Evolutionary conservation across 306 rosid genomes (phyloP), one percentile per base, ranked within the genome.

Genomic region (Cyamopsis tetragonoloba): DNA sequence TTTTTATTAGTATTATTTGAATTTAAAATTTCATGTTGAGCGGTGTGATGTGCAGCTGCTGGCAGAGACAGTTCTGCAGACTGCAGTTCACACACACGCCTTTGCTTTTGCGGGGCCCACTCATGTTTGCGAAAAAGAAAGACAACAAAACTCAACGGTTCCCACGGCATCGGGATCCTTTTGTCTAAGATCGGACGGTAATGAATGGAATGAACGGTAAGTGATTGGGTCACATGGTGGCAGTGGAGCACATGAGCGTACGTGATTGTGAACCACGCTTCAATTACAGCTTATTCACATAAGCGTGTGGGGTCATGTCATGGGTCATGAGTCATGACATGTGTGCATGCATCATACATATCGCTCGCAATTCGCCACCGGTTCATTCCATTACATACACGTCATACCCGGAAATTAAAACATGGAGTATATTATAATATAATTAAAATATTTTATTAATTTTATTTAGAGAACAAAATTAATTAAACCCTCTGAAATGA

Each of bases 301-400:
- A 28, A 67, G 7, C 51, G 62, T 67, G 62, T 67, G 72, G 57
- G 64, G 32, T 28, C 65, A 48, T 62, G 20, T 12, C 49, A 46
- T 18, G 41, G 23, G 53, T 10, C 65, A 31, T 56, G 62, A 13
- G 7, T 13, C 41, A 42, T 69, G 66, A 18, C 74, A 56, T 42
- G 66, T 27, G 49, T 56, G 57, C 74, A 42, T 55, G 75, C 57
- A 41, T 70, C 64, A 42, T 56, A 18, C 69, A 42, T 63, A 23
- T 32, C 10, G 62, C 48, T 32, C 10, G 62, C 48, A 35, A 67
- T 38, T n/a, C 5, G 32, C 38, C n/a, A 7, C 38, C 11, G 30
- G 14, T 2, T n/a, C n/a, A n/a, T n/a, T n/a, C n/a, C n/a, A n/a
- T n/a, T n/a, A n/a, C n/a, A n/a, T n/a, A n/a, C n/a, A n/a, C n/a